Evolutionary conservation across 805 yeast species (phyloP).

Genomic region (Maudiozyma turicensis): DNA sequence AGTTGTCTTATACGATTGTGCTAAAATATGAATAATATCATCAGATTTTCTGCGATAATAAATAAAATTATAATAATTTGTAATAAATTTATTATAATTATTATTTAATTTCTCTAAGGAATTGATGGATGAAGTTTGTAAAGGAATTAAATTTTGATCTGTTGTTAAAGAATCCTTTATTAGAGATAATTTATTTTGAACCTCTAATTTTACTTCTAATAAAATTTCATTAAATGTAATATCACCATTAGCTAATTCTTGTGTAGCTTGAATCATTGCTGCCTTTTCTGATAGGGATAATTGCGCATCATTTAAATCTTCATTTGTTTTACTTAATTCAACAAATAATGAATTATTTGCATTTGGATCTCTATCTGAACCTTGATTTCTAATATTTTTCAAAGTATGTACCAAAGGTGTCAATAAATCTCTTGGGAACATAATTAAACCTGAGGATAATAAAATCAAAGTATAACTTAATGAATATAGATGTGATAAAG

Average conservation of each 20-base stretch:
- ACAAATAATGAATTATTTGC: constrained; percentile 19
- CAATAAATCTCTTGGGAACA: constrained; percentile 21
- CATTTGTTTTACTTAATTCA: constrained; percentile 25
- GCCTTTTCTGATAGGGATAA: constrained; percentile 22
- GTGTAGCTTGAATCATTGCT: constrained; percentile 14
- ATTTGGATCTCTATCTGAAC: constrained; percentile 7
- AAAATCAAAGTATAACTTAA: constrained; percentile 22
- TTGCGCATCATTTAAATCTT: constrained; percentile 25
- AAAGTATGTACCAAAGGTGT: background rate
- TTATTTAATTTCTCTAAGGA: constrained; percentile 18
- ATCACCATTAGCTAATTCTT: constrained; percentile 15
- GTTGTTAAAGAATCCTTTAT: constrained; percentile 5
- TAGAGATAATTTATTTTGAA: constrained; percentile 14
- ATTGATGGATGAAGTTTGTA: background rate
- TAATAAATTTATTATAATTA: constrained; percentile 22
- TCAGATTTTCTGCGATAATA: constrained; percentile 21
- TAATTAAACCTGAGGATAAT: constrained; percentile 21
- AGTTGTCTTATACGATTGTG: constrained; percentile 14
- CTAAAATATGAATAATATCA: constrained; percentile 21
- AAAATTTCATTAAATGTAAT: constrained; percentile 17
- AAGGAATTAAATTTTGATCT: constrained; percentile 2
- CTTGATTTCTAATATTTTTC: background rate
- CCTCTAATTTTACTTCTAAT: constrained; percentile 22
- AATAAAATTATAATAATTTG: constrained; percentile 23
- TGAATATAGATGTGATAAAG: constrained; percentile 26